Evolutionary conservation across 495 filamentous ascomycete genomes (phyloP).

Genomic region (Penicillium arizonense): DNA sequence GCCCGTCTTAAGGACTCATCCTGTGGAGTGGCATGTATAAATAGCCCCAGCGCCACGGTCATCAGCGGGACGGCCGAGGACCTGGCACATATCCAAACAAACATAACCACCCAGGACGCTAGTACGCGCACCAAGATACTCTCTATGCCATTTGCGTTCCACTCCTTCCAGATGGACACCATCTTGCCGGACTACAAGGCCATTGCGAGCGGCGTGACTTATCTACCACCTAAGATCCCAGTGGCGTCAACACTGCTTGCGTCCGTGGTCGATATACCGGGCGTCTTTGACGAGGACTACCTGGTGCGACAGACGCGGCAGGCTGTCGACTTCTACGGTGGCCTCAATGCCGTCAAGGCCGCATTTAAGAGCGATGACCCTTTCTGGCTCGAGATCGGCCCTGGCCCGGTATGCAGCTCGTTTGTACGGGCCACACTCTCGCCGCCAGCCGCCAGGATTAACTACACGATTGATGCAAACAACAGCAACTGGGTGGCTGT

Average conservation of each 20-base stretch:
- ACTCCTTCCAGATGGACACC: conserved; percentile 68
- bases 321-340: neutral
- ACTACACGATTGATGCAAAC: neutral
- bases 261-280: neutral
- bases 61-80: conserved; percentile 51
- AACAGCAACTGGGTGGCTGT: neutral
- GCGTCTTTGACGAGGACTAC: neutral
- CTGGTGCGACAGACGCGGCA: neutral
- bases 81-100: conserved; percentile 7
- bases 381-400: neutral
- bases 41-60: conserved; percentile 61
- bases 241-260: neutral
- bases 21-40: conserved; percentile 57
- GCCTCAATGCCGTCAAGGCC: neutral
- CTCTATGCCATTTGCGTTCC: conserved; percentile 59
- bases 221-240: neutral
- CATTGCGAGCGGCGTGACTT: neutral
- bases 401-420: neutral
- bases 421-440: neutral
- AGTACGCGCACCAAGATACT: neutral
- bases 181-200: conserved; percentile 52
- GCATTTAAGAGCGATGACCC: neutral
- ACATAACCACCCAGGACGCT: neutral
- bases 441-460: neutral
- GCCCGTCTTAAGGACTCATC: too few species aligned